Percentiles rank a stretch among this genome's conserved stretches.
These are phyloP conservation scores for Cladosporium sp. DNA, from an alignment of 2,329 filamentous ascomycete species.

Conservation along the genomic window DNA sequence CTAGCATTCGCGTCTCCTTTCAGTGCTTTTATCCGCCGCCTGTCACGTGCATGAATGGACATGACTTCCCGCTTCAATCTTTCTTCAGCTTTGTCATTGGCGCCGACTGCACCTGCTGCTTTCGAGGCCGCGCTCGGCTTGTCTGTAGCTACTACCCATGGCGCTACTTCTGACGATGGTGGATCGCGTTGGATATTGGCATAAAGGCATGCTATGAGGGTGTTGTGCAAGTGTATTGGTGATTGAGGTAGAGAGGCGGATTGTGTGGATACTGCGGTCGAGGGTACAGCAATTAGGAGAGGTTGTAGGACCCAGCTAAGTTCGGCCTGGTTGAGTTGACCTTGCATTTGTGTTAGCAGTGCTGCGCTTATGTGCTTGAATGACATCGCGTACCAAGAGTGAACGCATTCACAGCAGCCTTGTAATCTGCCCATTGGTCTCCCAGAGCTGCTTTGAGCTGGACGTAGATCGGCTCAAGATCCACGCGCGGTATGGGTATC, in stretches of 20 bases:
- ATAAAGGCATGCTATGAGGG: conserved; percentile 56
- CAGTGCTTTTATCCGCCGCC: conserved; percentile 45
- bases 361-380: background rate
- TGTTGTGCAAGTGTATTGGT: conserved; percentile 55
- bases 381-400: conserved; percentile 46
- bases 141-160: conserved; percentile 65
- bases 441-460: conserved; percentile 57
- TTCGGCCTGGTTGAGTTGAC: conserved; percentile 58
- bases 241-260: conserved; percentile 21
- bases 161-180: conserved; percentile 56
- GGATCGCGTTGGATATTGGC: conserved; percentile 57
- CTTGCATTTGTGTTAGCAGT: conserved; percentile 30
- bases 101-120: conserved; percentile 38
- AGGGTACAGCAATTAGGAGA: conserved; percentile 50
- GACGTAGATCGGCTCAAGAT: conserved; percentile 60
- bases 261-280: conserved; percentile 24
- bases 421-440: conserved; percentile 58
- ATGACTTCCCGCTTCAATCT: conserved; percentile 62
- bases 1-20: conserved; percentile 20
- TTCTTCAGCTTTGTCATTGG: conserved; percentile 60
- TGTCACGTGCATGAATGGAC: conserved; percentile 56
- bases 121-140: conserved; percentile 71
- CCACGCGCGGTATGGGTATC: conserved; percentile 56
- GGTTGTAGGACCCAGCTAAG: conserved; percentile 53
- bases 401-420: conserved; percentile 54